Percentiles rank a stretch among this genome's conserved stretches.
Evolutionary conservation across 2,329 filamentous ascomycete species (phyloP).

Genomic region (Claviceps sp.): DNA sequence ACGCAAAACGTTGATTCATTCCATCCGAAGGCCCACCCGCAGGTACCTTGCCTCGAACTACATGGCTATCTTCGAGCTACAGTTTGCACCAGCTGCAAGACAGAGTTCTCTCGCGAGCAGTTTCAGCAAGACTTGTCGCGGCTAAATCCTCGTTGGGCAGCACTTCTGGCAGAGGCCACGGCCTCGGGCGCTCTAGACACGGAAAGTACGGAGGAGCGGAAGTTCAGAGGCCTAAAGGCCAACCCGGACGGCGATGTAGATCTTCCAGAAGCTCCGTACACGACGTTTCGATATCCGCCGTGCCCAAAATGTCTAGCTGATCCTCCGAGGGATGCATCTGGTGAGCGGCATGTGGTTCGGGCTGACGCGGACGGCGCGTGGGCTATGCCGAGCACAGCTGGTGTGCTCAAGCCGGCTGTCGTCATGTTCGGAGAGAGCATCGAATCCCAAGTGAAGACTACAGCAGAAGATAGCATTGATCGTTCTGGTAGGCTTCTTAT

Average conservation of each 20-base stretch:
- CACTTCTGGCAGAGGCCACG: constrained; percentile 59
- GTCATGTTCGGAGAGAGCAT: constrained; percentile 97
- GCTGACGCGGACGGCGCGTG: constrained; percentile 74
- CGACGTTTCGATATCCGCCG: constrained; percentile 79
- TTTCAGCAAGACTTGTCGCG: constrained; percentile 66
- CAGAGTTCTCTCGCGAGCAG: constrained; percentile 52
- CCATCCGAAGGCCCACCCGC: constrained; percentile 64
- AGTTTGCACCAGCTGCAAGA: constrained; percentile 67
- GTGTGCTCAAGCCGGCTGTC: constrained; percentile 82
- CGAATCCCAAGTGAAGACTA: constrained; percentile 49
- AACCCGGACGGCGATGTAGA: constrained; percentile 96
- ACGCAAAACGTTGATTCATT: constrained; percentile 98
- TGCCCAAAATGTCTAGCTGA: constrained; percentile 66
- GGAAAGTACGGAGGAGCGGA: constrained; percentile 59
- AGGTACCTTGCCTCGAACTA: constrained; percentile 64
- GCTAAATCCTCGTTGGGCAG: constrained; percentile 78
- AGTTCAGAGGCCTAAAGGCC: constrained; percentile 57
- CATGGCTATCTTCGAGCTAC: constrained; percentile 80
- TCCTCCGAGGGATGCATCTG: constrained; percentile 43
- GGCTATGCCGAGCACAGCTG: constrained; percentile 50
- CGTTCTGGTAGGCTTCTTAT: constrained; percentile 62
- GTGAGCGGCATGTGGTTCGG: constrained; percentile 44
- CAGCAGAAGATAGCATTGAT: constrained; percentile 71
- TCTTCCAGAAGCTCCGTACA: constrained; percentile 73
- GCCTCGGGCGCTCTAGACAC: constrained; percentile 63